phyloP scores from a whole-genome alignment of 768 basidiomycete genomes.

The Auriscalpium orientale region DNA sequence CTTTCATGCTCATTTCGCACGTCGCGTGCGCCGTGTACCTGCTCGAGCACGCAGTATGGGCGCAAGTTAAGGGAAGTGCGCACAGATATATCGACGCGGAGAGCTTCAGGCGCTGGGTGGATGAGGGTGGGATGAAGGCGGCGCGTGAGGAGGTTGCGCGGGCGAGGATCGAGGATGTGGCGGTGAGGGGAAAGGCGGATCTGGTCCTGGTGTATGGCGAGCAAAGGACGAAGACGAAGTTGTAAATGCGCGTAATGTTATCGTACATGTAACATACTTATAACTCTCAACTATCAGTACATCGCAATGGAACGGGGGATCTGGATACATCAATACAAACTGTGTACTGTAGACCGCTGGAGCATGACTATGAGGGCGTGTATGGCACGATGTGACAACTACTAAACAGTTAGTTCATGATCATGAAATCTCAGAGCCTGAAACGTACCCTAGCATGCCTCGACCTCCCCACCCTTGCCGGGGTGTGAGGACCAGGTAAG shows the following conservation, averaged over 20 bases:
- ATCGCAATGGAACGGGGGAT: no score
- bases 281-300: no score
- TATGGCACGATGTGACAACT: constrained; percentile 13
- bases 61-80: constrained; percentile 20
- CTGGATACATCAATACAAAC: no score
- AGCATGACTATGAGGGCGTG: not conserved
- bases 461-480: constrained; percentile 80
- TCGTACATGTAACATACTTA: no score
- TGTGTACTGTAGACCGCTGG: no score
- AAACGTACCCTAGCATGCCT: constrained; percentile 65
- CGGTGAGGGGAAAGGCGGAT: not conserved
- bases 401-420: not conserved
- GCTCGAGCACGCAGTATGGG: constrained; percentile 67
- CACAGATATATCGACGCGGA: constrained; percentile 39
- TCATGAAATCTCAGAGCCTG: not conserved
- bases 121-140: constrained; percentile 27
- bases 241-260: no score
- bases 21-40: constrained; percentile 47
- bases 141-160: constrained; percentile 19
- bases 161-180: constrained; percentile 1
- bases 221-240: not conserved
- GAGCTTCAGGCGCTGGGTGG: constrained; percentile 47
- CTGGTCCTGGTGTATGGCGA: not conserved
- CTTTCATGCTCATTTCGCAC: constrained; percentile 51
- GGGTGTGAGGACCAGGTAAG: constrained; percentile 55